phyloP scores from a whole-genome alignment of 768 basidiomycete genomes.

The Auriscalpium microsporum region DNA sequence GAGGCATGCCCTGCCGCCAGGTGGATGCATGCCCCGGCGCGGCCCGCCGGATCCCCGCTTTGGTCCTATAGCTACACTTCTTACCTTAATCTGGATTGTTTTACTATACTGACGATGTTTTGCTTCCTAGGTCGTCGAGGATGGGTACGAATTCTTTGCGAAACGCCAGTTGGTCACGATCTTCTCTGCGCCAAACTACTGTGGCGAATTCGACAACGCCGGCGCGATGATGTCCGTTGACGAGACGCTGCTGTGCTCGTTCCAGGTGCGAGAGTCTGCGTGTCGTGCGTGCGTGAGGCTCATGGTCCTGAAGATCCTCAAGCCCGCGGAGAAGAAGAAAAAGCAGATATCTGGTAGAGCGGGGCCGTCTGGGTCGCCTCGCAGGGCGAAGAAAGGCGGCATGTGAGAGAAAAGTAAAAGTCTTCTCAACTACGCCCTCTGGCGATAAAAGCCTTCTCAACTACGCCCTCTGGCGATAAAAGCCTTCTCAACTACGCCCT shows the following conservation, averaged over 20 bases:
- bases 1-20: too few relatives aligned
- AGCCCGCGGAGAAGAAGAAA: constrained; percentile 98
- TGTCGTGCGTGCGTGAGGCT: neutral
- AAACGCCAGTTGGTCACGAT: constrained; percentile 95
- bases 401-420: too few relatives aligned
- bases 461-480: too few relatives aligned
- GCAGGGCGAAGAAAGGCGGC: too few relatives aligned
- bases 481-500: too few relatives aligned
- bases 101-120: neutral
- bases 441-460: too few relatives aligned
- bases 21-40: too few relatives aligned
- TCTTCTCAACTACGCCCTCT: too few relatives aligned
- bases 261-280: constrained; percentile 57
- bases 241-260: constrained; percentile 93
- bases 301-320: constrained; percentile 64
- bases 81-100: neutral
- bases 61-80: neutral
- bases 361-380: too few relatives aligned
- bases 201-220: constrained; percentile 97
- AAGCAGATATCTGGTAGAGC: constrained; percentile 70
- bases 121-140: constrained; percentile 78
- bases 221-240: constrained; percentile 99
- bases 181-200: constrained; percentile 95
- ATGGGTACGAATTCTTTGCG: constrained; percentile 98
- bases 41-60: neutral